These are phyloP conservation scores for Blastobotrys arbuscula DNA, from an alignment of 1,139 yeast genomes.

Conservation along the genomic window DNA sequence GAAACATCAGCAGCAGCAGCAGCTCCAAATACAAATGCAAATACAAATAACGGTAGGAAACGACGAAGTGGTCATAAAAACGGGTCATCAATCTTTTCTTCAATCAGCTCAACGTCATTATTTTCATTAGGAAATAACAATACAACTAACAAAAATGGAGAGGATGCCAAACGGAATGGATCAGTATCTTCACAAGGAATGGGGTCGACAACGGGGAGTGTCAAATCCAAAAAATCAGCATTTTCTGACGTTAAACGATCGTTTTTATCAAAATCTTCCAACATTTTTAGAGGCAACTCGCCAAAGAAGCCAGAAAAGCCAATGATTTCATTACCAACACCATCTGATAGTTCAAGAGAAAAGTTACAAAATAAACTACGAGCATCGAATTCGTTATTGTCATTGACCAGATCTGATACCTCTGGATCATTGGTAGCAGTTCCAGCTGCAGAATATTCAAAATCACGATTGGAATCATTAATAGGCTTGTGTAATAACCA, in stretches of 20 bases:
- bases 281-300: conserved; percentile 2
- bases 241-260: conserved; percentile 13
- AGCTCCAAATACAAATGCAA: not conserved
- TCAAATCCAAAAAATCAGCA: conserved; percentile 4
- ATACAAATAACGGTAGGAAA: not conserved
- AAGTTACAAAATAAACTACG: conserved; percentile 48
- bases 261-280: conserved; percentile 11
- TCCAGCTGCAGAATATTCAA: conserved; percentile 30
- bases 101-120: conserved; percentile 16
- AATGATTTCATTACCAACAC: conserved; percentile 54
- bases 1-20: conserved; percentile 15
- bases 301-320: conserved; percentile 22
- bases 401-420: conserved; percentile 31
- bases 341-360: conserved; percentile 49
- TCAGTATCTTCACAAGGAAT: conserved; percentile 7
- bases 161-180: conserved; percentile 5
- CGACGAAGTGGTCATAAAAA: conserved; percentile 15
- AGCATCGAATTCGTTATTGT: conserved; percentile 48
- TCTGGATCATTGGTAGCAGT: conserved; percentile 29
- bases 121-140: conserved; percentile 9
- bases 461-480: conserved; percentile 32
- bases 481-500: conserved; percentile 36
- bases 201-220: not conserved
- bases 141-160: not conserved
- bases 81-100: conserved; percentile 19